phyloP scores from a whole-genome alignment of 140 eudicot genomes.

The Anethum foeniculum region DNA sequence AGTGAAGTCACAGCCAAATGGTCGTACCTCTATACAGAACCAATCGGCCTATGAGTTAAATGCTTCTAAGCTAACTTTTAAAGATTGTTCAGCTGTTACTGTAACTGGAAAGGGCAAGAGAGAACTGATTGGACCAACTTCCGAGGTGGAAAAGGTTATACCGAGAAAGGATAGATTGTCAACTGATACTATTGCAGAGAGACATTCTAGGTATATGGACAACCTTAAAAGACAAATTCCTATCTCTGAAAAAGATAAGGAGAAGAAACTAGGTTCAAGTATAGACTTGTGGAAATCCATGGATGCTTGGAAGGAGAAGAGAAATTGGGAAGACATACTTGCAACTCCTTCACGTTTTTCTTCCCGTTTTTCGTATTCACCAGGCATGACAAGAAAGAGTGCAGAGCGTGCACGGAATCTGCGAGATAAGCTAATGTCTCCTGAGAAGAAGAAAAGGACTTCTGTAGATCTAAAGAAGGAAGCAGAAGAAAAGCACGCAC shows the following conservation, averaged over 20 bases:
- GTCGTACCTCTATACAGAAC: constrained; percentile 16
- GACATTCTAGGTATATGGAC: constrained; percentile 39
- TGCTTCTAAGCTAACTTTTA: constrained; percentile 20
- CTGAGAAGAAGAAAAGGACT: constrained; percentile 89
- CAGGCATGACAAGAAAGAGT: constrained; percentile 78
- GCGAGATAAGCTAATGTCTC: constrained; percentile 91
- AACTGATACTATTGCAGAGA: constrained; percentile 21
- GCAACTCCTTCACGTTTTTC: constrained; percentile 62
- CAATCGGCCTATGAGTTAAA: constrained; percentile 19
- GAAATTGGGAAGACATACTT: constrained; percentile 90
- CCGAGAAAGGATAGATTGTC: constrained; percentile 30
- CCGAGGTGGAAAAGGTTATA: constrained; percentile 39
- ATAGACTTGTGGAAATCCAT: constrained; percentile 41
- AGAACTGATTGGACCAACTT: constrained; percentile 32
- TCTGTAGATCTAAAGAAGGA: constrained; percentile 75
- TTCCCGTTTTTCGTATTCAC: constrained; percentile 84
- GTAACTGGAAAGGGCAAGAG: constrained; percentile 42
- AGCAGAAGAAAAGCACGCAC: constrained; percentile 92
- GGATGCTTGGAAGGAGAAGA: constrained; percentile 98
- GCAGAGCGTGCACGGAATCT: constrained; percentile 72
- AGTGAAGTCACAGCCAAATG: constrained; percentile 18
- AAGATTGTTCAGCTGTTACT: constrained; percentile 21
- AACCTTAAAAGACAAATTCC: constrained; percentile 31
- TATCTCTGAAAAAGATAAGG: constrained; percentile 51
- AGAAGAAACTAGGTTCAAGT: constrained; percentile 43